These are phyloP conservation scores for Terana coerulea DNA, from an alignment of 768 basidiomycete genomes.

Conservation along the genomic window DNA sequence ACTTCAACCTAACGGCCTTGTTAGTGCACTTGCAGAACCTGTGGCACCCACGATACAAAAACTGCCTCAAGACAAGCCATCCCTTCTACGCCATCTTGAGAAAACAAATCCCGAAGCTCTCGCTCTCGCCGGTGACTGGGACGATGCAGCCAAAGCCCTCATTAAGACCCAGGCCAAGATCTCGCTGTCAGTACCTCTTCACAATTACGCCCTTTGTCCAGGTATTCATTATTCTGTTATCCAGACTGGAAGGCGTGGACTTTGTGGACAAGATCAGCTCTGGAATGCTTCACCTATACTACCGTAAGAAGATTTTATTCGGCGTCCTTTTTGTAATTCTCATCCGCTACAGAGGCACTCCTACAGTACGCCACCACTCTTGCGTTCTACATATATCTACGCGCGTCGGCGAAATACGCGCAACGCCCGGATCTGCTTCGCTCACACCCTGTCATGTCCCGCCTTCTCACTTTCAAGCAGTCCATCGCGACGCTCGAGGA, in stretches of 20 bases:
- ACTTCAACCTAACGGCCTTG: background rate
- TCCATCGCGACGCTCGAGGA: constrained; percentile 78
- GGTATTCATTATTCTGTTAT: background rate
- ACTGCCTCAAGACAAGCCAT: constrained; percentile 53
- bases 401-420: constrained; percentile 61
- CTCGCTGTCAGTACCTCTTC: constrained; percentile 39
- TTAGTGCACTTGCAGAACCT: constrained; percentile 37
- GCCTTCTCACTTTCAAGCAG: constrained; percentile 81
- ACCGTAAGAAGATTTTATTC: constrained; percentile 71
- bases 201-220: background rate
- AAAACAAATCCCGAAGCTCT: constrained; percentile 75
- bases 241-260: constrained; percentile 46
- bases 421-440: constrained; percentile 59
- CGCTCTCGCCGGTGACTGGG: constrained; percentile 82
- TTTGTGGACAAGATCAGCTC: constrained; percentile 48
- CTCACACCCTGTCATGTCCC: constrained; percentile 66
- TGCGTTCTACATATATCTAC: constrained; percentile 90
- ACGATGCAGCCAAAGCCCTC: constrained; percentile 57
- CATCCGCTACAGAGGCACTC: constrained; percentile 62
- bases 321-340: constrained; percentile 20
- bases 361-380: constrained; percentile 88
- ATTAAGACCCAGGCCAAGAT: constrained; percentile 50
- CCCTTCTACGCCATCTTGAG: constrained; percentile 63
- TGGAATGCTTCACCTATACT: constrained; percentile 80
- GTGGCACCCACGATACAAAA: constrained; percentile 31